These are phyloP conservation scores for Anastatica hierochuntica DNA, from an alignment of 345 rosid species.

Conservation along the genomic window DNA sequence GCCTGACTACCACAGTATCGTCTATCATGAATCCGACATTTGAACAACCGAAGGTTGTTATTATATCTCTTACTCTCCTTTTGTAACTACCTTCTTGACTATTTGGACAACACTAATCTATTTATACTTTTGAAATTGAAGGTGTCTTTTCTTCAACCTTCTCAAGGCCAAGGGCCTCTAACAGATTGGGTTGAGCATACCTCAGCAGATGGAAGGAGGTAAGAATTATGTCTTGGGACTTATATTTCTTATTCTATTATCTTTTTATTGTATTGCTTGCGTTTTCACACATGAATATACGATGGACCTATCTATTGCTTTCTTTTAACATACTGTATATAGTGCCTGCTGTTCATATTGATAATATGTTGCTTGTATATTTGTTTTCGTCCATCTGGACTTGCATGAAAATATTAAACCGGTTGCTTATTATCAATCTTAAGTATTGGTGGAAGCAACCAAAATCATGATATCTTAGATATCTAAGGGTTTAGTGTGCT, in stretches of 20 bases:
- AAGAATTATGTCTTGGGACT: constrained; percentile 3
- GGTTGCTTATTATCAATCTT: background rate
- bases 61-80: background rate
- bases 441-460: background rate
- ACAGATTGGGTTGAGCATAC: constrained; percentile 86
- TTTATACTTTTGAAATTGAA: constrained; percentile 8
- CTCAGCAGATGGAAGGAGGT: constrained; percentile 82
- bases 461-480: background rate
- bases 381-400: background rate
- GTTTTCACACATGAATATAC: background rate
- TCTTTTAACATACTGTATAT: background rate
- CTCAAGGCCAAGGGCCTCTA: constrained; percentile 30
- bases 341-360: background rate
- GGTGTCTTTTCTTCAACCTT: constrained; percentile 22
- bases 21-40: constrained; percentile 30
- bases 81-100: constrained; percentile 4
- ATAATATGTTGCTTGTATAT: background rate
- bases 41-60: constrained; percentile 40
- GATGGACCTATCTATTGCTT: background rate
- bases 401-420: background rate
- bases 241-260: constrained; percentile 1
- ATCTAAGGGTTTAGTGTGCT: background rate
- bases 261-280: background rate
- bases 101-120: constrained; percentile 7
- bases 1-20: constrained; percentile 33